A percentile compares a stretch with the other conserved stretches of the same genome.
Evolutionary conservation across 2,329 filamentous ascomycete species (phyloP).

Genomic region (Curvularia eragrostidis): DNA sequence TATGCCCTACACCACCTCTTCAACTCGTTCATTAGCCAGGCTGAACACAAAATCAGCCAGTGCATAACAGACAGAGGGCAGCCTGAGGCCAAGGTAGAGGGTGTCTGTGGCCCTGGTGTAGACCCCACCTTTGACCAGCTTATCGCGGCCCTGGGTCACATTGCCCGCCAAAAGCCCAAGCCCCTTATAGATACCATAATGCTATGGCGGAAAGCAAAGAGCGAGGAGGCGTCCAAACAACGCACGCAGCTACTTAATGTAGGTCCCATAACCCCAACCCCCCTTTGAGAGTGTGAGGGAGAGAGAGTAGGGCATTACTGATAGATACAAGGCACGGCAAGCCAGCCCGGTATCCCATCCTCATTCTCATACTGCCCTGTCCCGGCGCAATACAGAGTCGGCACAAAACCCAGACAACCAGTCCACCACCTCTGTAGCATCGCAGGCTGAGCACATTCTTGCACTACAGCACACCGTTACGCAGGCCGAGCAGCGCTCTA

Average conservation of each 20-base stretch:
- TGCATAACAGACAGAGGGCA: conserved; percentile 82
- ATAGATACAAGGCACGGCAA: conserved; percentile 38
- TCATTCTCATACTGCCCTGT: conserved; percentile 29
- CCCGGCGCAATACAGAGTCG: conserved; percentile 49
- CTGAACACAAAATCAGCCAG: conserved; percentile 93
- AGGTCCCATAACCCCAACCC: conserved; percentile 13
- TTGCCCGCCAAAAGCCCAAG: conserved; percentile 92
- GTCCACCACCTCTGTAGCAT: conserved; percentile 33
- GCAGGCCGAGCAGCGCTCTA: conserved; percentile 86
- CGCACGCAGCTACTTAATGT: conserved; percentile 44
- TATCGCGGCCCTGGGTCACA: conserved; percentile 90
- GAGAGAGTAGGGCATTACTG: conserved; percentile 19
- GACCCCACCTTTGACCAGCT: conserved; percentile 93
- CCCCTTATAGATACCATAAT: conserved; percentile 96
- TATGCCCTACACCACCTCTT: conserved; percentile 97
- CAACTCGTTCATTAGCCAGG: conserved; percentile 94
- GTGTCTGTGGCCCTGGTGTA: conserved; percentile 86
- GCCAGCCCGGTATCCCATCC: conserved; percentile 33
- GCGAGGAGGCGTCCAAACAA: conserved; percentile 71
- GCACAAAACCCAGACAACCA: conserved; percentile 38
- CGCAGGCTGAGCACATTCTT: conserved; percentile 43
- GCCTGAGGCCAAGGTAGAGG: conserved; percentile 82
- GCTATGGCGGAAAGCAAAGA: conserved; percentile 97
- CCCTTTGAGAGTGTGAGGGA: background rate
- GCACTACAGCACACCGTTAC: conserved; percentile 73